phyloP scores from a whole-genome alignment of 352 stramenopile species.

The Globisporangium radiosum region DNA sequence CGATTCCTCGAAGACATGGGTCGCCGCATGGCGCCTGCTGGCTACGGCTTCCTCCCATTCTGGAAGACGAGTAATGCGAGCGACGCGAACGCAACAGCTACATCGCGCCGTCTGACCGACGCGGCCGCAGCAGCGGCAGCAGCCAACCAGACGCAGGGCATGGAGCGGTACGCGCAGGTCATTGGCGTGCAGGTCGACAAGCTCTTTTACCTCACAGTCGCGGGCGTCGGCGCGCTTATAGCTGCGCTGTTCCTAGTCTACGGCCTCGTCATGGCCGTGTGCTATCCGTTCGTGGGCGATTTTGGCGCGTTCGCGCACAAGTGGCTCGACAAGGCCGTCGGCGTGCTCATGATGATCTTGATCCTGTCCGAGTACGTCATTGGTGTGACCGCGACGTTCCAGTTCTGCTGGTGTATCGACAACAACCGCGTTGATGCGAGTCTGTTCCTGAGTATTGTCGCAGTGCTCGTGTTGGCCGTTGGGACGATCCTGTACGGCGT shows the following conservation, averaged over 20 bases:
- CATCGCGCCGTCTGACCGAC: slow-evolving; percentile 25
- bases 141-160: slow-evolving; percentile 43
- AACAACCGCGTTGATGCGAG: slow-evolving; percentile 44
- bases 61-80: slow-evolving; percentile 27
- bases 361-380: slow-evolving; percentile 84
- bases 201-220: slow-evolving; percentile 78
- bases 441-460: slow-evolving; percentile 56
- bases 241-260: slow-evolving; percentile 43
- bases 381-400: slow-evolving; percentile 72
- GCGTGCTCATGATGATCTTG: slow-evolving; percentile 76
- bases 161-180: slow-evolving; percentile 73
- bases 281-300: slow-evolving; percentile 45
- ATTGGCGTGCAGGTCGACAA: slow-evolving; percentile 72
- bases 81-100: slow-evolving; percentile 2
- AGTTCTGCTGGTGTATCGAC: slow-evolving; percentile 82
- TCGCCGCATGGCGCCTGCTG: slow-evolving; percentile 53
- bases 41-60: slow-evolving; percentile 65
- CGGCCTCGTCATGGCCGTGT: slow-evolving; percentile 33
- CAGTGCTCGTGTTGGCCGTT: slow-evolving; percentile 63
- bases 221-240: slow-evolving; percentile 45
- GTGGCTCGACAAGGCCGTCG: slow-evolving; percentile 76
- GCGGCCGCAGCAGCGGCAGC: slow-evolving; percentile 13
- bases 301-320: slow-evolving; percentile 52
- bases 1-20: slow-evolving; percentile 76
- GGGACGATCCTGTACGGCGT: slow-evolving; percentile 76